Conservation (phyloP, 352 stramenopile genomes). For the Pythium pyrilobum region DNA sequence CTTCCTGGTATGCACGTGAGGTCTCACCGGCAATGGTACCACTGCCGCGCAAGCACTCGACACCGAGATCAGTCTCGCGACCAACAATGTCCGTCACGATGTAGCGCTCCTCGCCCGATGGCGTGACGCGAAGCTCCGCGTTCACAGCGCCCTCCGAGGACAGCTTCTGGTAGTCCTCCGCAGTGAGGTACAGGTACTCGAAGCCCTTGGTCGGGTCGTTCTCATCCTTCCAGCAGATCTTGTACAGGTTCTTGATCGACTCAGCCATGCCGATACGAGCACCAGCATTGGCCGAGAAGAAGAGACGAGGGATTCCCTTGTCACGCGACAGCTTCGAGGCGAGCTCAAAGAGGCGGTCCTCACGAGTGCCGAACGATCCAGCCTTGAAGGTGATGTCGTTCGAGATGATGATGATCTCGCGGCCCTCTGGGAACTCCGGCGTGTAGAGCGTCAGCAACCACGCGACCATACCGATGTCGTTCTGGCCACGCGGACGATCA, state of each 20-base stretch:
- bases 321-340: constrained; percentile 94
- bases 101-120: constrained; percentile 84
- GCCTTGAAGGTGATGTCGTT: constrained; percentile 99
- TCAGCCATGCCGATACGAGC: constrained; percentile 98
- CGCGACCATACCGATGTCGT: constrained; percentile 99
- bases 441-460: constrained; percentile 98
- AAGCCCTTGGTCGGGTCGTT: constrained; percentile 97
- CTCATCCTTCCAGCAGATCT: constrained; percentile 97
- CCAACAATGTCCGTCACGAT: constrained; percentile 98
- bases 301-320: constrained; percentile 94
- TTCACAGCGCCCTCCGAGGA: constrained; percentile 89
- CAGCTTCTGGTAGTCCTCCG: constrained; percentile 93
- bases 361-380: constrained; percentile 98
- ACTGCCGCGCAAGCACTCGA: constrained; percentile 99
- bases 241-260: constrained; percentile 97
- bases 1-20: constrained; percentile 96
- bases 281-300: constrained; percentile 99
- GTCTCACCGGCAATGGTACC: constrained; percentile 99
- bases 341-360: constrained; percentile 99
- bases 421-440: constrained; percentile 95
- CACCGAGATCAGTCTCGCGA: constrained; percentile 96
- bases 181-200: constrained; percentile 97
- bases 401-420: constrained; percentile 98
- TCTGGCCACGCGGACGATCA: constrained; percentile 89
- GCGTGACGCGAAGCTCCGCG: constrained; percentile 59